Evolutionary conservation across 2,329 filamentous ascomycete genomes (phyloP).

Genomic region (Gliomastix tumulicola): DNA sequence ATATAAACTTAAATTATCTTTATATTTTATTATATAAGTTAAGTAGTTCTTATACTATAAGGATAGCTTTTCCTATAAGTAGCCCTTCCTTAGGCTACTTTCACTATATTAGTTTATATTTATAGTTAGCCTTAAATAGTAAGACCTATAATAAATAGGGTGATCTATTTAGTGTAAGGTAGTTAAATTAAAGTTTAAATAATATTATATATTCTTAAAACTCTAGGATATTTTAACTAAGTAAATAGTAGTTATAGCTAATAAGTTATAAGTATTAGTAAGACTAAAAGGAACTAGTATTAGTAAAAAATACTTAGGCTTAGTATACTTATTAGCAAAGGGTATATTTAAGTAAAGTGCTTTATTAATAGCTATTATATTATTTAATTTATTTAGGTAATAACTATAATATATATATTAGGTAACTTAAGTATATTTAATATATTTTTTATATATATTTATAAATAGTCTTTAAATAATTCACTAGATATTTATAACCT

Average conservation of each 20-base stretch:
- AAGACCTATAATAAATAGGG: neutral
- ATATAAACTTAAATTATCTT: too few relatives aligned
- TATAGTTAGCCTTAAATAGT: neutral
- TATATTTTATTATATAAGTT: too few relatives aligned
- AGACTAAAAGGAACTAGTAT: too few relatives aligned
- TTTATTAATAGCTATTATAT: neutral
- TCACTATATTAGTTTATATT: neutral
- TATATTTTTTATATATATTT: neutral
- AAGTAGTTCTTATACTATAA: too few relatives aligned
- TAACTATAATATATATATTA: neutral
- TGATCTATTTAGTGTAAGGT: too few relatives aligned
- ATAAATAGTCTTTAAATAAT: neutral
- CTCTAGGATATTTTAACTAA: neutral
- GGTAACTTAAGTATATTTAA: neutral
- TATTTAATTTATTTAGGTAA: too few relatives aligned
- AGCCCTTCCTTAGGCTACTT: neutral
- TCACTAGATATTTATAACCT: neutral
- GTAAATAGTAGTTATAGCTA: neutral
- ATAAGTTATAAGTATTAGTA: too few relatives aligned
- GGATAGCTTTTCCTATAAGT: too few relatives aligned
- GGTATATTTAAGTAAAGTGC: too few relatives aligned
- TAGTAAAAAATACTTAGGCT: too few relatives aligned
- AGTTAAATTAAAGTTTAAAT: neutral
- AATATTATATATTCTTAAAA: neutral
- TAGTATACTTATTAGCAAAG: too few relatives aligned